Base-by-base conservation (phyloP, 345 rosid species). In the Draba incana region DNA sequence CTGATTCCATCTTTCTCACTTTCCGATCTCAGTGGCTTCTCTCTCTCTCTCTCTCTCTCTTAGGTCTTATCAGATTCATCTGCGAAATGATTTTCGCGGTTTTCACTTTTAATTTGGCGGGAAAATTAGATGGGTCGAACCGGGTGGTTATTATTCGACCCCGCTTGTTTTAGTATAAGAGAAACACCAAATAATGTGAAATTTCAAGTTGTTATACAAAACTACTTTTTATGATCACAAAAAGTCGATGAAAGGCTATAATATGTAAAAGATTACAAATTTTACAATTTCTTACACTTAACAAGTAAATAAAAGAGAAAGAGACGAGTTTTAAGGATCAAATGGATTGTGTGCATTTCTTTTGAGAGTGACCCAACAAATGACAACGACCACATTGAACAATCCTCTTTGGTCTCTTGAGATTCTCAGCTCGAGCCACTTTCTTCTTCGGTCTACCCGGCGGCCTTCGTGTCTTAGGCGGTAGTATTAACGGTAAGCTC, bases 371-470 rank as follows among this genome's bases (percentile, higher is more conserved):
- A 53, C 99, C 99, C 77, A 95, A 82, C 77, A 92, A 79, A 84
- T 92, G 98, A 65, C 98, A 95, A 37, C 99, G 87, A 38, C 99
- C 99, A 66, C 99, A 95, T 57, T 95, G 99, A 74, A 95, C 98
- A 52, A 92, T 79, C 75, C 97, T 85, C 78, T 95, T 95, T 0
- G 96, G 99, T 20, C 97, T 90, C 82, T 95, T 95, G 54, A 89
- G 75, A 72, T 88, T 95, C 82, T 95, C 99, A 35, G 85, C 94
- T 23, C 98, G 82, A 67, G 85, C 90, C 58, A 89, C 90, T 83
- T 92, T 95, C 92, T 88, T 95, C 75, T 89, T 95, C 1, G 99
- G 98, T 73, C 99, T 81, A 28, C 99, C 99, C 3, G 98, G 99
- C 3, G 99, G 99, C 39, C 99, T 88, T 30, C 99, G 92, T 58